Evolutionary conservation across 2,329 filamentous ascomycete genomes (phyloP).

Genomic region (Macrophomina tecta): DNA sequence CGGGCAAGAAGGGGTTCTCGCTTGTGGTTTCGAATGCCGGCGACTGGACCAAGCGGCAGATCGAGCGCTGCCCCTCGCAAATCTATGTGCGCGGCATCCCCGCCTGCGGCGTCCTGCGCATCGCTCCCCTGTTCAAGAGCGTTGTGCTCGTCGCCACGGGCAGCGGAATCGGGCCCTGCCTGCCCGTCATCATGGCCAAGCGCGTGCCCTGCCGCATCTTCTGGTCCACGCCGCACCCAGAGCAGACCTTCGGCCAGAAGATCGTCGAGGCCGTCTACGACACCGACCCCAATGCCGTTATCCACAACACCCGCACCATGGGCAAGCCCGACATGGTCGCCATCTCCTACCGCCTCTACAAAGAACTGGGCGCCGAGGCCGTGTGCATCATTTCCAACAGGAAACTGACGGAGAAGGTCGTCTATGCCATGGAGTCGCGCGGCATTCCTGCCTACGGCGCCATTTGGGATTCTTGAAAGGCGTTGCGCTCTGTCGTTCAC

Average conservation of each 20-base stretch:
- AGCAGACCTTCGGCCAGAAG: slow-evolving; percentile 65
- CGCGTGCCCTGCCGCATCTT: slow-evolving; percentile 62
- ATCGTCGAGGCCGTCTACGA: slow-evolving; percentile 62
- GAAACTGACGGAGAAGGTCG: slow-evolving; percentile 69
- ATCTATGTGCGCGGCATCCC: slow-evolving; percentile 41
- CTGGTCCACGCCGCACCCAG: slow-evolving; percentile 70
- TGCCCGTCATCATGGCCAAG: slow-evolving; percentile 58
- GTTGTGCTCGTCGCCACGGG: slow-evolving; percentile 44
- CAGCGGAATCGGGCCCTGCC: slow-evolving; percentile 46
- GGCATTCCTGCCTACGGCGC: slow-evolving; percentile 73
- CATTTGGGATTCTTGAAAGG: slow-evolving; percentile 70
- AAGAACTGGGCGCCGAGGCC: slow-evolving; percentile 63
- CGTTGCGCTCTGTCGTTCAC: no score
- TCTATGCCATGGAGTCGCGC: slow-evolving; percentile 70
- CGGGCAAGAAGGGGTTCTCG: slow-evolving; percentile 34
- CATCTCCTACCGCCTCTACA: slow-evolving; percentile 59
- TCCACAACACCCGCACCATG: slow-evolving; percentile 68
- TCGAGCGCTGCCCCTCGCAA: slow-evolving; percentile 36
- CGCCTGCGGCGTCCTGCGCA: slow-evolving; percentile 40
- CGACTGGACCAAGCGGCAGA: slow-evolving; percentile 40
- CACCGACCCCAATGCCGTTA: slow-evolving; percentile 68
- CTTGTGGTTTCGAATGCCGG: slow-evolving; percentile 44
- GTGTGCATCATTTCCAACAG: slow-evolving; percentile 77
- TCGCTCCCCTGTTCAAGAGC: slow-evolving; percentile 39
- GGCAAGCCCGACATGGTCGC: slow-evolving; percentile 65